Evolutionary conservation across 1,284 basidiomycete species (phyloP).

Genomic region (Fistulinella cinereoalba): DNA sequence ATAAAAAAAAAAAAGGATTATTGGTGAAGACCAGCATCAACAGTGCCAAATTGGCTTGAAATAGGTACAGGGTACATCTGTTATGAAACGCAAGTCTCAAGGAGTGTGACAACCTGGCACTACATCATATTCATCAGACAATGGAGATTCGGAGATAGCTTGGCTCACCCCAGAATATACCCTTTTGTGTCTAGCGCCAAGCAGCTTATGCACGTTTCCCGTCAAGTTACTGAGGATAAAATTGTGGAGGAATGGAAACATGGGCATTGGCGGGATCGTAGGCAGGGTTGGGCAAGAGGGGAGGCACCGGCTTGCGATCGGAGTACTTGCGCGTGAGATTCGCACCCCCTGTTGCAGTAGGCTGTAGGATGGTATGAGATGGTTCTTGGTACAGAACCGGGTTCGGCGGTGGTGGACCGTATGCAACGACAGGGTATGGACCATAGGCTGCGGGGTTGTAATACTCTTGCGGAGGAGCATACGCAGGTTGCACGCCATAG

Average conservation of each 20-base stretch:
- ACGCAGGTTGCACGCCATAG: conserved; percentile 17
- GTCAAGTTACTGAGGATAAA: conserved; percentile 4
- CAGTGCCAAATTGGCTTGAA: neutral
- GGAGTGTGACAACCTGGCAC: conserved; percentile 2
- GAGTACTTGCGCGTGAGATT: conserved; percentile 34
- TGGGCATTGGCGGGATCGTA: conserved; percentile 24
- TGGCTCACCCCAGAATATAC: conserved; percentile 10
- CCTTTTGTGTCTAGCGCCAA: conserved; percentile 4
- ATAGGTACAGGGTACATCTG: conserved; percentile 9
- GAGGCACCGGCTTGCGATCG: conserved; percentile 34
- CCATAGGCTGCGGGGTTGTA: conserved; percentile 16
- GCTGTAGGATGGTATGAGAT: conserved; percentile 13
- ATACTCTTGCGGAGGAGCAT: conserved; percentile 23
- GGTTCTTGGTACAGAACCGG: conserved; percentile 9
- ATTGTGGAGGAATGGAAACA: conserved; percentile 22
- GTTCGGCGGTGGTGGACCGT: conserved; percentile 6
- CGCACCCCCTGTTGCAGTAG: conserved; percentile 23
- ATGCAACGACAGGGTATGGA: conserved; percentile 12
- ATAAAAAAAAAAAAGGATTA: conserved; percentile 13
- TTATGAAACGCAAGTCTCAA: neutral
- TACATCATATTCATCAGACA: conserved; percentile 3
- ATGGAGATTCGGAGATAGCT: neutral
- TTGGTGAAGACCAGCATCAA: conserved; percentile 6
- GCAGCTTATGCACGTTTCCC: neutral
- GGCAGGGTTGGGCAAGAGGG: conserved; percentile 23